Base-by-base conservation (phyloP, 2,329 filamentous ascomycete genomes). In the Aspergillus neoniger region DNA sequence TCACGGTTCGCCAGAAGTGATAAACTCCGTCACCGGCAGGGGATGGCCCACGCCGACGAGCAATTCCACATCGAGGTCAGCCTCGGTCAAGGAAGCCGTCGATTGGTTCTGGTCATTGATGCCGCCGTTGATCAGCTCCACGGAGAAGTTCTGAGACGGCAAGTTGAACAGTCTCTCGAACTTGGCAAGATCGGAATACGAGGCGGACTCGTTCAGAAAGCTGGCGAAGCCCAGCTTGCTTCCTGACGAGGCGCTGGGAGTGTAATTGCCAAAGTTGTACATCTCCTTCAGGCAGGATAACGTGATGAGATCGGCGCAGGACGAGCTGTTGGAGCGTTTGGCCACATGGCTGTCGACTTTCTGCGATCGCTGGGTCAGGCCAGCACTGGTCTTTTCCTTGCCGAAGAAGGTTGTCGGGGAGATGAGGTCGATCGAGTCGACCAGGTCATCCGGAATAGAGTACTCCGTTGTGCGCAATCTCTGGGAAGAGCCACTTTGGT, bases 1-100 rank as follows among this genome's bases (percentile, higher is more conserved):
- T 55, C 39, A 55, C 53, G 53, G 39, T 17, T 21, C 17, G 8
- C 53, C 53, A n/a, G 39, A 39, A 7, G 53, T 55, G 39, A 55
- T 55, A 25, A 55, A 55, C 14, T 43, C 53, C 1, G 53, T 55
- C 17, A 86, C 80, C 4, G 82, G 82, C 5, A 82, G 85, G 2
- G 83, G 82, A 60, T 81, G 83, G 59, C 77, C 79, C 43, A 88
- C 81, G 28, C 81, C 82, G n/a, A 84, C 70, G 17, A 86, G 82
- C 19, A 83, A 80, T 70, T 87, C 80, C 15, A 83, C 80, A 65
- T 88, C 86, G n/a, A 88, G 78, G 59, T 87, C 86, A 23, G 83
- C 85, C 70, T 88, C 86, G 4, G 74, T 69, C 4, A 77, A 73
- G 56, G 83, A 79, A 44, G 79, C 73, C 6, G 76, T 60, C 23